A percentile compares a stretch with the other conserved stretches of the same genome.
Conservation (phyloP, 345 rosid species). For the Populus simonii region DNA sequence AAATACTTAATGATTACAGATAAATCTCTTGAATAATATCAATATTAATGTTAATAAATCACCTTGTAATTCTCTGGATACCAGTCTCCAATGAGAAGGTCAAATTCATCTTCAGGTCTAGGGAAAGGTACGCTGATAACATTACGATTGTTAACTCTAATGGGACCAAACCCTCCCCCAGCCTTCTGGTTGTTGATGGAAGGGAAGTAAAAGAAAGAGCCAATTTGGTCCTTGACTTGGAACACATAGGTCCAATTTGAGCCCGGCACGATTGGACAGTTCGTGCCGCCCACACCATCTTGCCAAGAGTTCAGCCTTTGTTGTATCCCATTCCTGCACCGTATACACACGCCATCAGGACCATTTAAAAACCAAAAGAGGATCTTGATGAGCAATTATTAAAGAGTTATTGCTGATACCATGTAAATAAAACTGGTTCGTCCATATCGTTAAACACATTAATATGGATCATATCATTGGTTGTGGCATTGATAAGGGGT, state of each 20-base stretch:
- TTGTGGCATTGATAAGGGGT: constrained; percentile 25
- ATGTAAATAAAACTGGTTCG: constrained; percentile 28
- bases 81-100: constrained; percentile 18
- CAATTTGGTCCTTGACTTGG: constrained; percentile 26
- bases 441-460: constrained; percentile 26
- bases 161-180: constrained; percentile 22
- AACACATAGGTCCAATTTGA: constrained; percentile 17
- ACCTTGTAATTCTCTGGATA: constrained; percentile 37
- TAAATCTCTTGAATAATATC: no score
- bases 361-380: no score
- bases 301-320: constrained; percentile 27
- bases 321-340: constrained; percentile 23
- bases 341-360: background rate
- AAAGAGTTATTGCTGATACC: background rate
- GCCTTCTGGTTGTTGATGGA: constrained; percentile 18
- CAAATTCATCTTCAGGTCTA: constrained; percentile 19
- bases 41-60: background rate
- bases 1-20: background rate
- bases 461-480: constrained; percentile 18
- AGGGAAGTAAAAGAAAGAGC: constrained; percentile 15
- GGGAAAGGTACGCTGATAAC: constrained; percentile 10
- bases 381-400: no score
- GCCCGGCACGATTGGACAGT: constrained; percentile 21
- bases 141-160: constrained; percentile 10
- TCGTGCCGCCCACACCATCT: constrained; percentile 26